Conservation (phyloP, 73 alveolate species). For the Tetrahymena thermophila region DNA sequence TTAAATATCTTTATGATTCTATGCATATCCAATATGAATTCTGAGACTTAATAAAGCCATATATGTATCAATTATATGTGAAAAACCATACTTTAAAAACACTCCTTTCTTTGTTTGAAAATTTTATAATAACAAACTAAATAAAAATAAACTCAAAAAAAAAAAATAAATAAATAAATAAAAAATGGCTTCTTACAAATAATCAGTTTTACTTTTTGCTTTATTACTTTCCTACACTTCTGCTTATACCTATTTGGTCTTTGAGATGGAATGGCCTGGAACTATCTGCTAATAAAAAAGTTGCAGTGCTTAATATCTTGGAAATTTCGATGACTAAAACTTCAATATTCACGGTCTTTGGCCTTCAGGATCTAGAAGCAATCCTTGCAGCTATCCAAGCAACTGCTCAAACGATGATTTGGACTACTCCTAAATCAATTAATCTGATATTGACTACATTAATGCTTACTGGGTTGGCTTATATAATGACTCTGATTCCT, state of each 20-base stretch:
- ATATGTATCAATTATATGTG: no score
- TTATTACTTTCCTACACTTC: background rate
- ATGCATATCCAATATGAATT: no score
- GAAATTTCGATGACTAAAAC: constrained; percentile 10
- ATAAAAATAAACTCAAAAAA: no score
- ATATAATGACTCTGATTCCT: background rate
- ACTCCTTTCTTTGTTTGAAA: no score
- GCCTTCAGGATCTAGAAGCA: background rate
- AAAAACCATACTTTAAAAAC: no score
- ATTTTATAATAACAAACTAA: no score
- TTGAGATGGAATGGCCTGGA: constrained; percentile 41
- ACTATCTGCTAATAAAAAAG: constrained; percentile 11
- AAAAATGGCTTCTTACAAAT: no score
- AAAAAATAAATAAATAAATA: no score
- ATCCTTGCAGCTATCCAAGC: background rate
- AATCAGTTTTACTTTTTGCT: no score
- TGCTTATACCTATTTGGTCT: background rate
- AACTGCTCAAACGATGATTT: background rate
- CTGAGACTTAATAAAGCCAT: no score
- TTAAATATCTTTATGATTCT: no score
- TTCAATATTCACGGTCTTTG: constrained; percentile 42
- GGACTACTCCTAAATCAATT: background rate
- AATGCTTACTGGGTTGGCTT: background rate
- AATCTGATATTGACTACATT: no score
- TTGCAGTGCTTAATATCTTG: constrained; percentile 5